Evolutionary conservation across 768 basidiomycete genomes (phyloP).

Genomic region (Podaxis sp.): DNA sequence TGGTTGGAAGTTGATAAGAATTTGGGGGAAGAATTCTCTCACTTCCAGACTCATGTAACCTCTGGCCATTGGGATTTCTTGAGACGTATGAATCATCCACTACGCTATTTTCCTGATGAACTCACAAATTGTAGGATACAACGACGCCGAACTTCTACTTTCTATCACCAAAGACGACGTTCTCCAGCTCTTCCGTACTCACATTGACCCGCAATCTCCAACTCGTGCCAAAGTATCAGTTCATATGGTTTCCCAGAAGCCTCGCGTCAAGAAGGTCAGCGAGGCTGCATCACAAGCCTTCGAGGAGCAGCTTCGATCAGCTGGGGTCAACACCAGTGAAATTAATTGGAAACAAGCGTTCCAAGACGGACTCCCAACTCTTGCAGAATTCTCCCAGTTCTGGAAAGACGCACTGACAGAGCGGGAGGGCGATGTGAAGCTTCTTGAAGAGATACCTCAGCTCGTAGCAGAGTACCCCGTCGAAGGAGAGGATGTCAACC

Average conservation of each 20-base stretch:
- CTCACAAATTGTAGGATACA: constrained; percentile 47
- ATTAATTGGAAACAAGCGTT: constrained; percentile 50
- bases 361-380: constrained; percentile 53
- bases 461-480: constrained; percentile 58
- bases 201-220: constrained; percentile 66
- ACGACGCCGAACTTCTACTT: constrained; percentile 67
- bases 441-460: constrained; percentile 55
- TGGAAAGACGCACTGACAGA: constrained; percentile 51
- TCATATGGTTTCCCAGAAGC: constrained; percentile 74
- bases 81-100: constrained; percentile 54
- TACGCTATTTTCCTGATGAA: constrained; percentile 7
- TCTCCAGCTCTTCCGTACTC: constrained; percentile 61
- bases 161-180: constrained; percentile 75
- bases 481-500: constrained; percentile 48
- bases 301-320: constrained; percentile 29
- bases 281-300: constrained; percentile 62
- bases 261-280: constrained; percentile 60
- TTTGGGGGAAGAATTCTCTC: constrained; percentile 71
- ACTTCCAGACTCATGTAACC: constrained; percentile 69
- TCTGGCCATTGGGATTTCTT: constrained; percentile 86
- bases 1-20: constrained; percentile 91
- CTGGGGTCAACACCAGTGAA: constrained; percentile 41
- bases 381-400: constrained; percentile 60
- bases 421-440: constrained; percentile 36
- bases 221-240: constrained; percentile 81